Evolutionary conservation across 2,329 filamentous ascomycete genomes (phyloP), one percentile per base, ranked within the genome.

Genomic region (Epichloe elymi): DNA sequence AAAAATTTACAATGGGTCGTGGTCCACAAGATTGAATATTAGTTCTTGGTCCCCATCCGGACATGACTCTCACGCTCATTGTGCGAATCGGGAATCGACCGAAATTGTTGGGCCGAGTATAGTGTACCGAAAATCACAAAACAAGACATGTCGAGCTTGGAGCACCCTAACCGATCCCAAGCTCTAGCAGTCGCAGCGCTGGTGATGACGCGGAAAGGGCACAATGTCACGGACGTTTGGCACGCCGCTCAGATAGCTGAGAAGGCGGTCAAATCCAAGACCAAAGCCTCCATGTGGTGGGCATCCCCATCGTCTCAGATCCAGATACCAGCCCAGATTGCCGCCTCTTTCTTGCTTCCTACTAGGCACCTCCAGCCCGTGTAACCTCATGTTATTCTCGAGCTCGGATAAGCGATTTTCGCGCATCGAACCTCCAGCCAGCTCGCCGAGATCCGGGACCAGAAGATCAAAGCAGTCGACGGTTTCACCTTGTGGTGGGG

Each of bases 231-330:
- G 80, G 60, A 96, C 80, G 59, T 87, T 95, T 56, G 80, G 77
- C 39, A 91, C 81, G 10, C 89, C 89, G 35, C 85, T 80, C 51
- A 96, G 73, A 69, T 95, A 95, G 62, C 85, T 83, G 59, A 95
- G 68, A 56, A 95, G 75, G 51, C 90, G 80, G 72, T 96, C 90
- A 63, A 95, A 94, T 8, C 90, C 90, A 51, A 96, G 67, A 3
- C 90, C 90, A 63, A 95, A 96, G 1, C 90, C 90, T 41, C 90
- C 90, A 61, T 95, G 90, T 37, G 88, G 88, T 51, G 88, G 87
- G 58, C 85, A 90, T n/a, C 90, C 90, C 79, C 88, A 96, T 57
- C 85, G 82, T 54, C 90, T 82, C 54, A 96, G 75, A 65, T 96
- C 89, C 23, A 88, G 73, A 64, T 95, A 96, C 90, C 90, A 96